Evolutionary conservation across 257 asterid genomes (phyloP).

Genomic region (Solanum paucissectum): DNA sequence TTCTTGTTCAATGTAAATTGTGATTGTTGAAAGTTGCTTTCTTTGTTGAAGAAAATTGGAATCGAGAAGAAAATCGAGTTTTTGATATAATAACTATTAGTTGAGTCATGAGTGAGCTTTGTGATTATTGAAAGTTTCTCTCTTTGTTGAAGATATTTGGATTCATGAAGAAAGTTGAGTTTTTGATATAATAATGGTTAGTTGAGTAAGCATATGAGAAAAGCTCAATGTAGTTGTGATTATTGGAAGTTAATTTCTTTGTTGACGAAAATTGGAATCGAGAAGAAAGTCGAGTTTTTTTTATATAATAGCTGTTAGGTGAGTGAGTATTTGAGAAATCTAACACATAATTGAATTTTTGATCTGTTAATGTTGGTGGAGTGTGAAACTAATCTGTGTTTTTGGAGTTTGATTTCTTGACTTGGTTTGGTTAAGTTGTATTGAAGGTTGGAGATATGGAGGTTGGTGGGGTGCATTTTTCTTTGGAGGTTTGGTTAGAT

Average conservation of each 20-base stretch:
- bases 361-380: not conserved
- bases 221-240: too few relatives aligned
- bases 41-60: not conserved
- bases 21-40: not conserved
- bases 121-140: not conserved
- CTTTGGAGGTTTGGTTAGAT: not conserved
- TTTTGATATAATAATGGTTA: too few relatives aligned
- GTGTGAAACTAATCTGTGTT: not conserved
- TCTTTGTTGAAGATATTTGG: not conserved
- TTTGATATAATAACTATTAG: not conserved
- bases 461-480: not conserved
- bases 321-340: not conserved
- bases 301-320: not conserved
- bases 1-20: not conserved
- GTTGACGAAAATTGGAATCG: too few relatives aligned
- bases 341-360: not conserved
- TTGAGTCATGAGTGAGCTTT: too few relatives aligned
- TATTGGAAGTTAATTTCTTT: too few relatives aligned
- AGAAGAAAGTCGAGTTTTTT: not conserved
- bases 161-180: not conserved
- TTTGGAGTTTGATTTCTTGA: not conserved
- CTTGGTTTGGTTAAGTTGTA: not conserved
- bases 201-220: not conserved
- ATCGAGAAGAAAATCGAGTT: not conserved
- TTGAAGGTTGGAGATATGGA: not conserved